Base-by-base conservation (phyloP, 176 grass and related monocot genomes). In the Oryza coarctata region DNA sequence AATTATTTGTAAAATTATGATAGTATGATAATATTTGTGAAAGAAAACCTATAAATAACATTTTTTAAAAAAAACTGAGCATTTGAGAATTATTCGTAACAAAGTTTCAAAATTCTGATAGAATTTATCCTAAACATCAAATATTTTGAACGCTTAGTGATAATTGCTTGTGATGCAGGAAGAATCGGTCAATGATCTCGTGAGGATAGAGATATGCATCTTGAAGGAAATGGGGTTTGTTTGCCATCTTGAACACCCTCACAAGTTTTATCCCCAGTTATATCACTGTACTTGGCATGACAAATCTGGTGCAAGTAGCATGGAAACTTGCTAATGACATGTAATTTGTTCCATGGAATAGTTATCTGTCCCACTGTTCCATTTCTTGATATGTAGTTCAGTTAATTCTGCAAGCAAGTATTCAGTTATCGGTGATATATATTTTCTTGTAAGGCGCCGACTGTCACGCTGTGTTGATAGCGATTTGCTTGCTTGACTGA, bases 251-350 rank as follows among this genome's bases (percentile, higher is more conserved):
- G 79, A 88, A 33, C 82, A 90, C 75, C 85, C 82, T 80, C 85
- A 93, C 65, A 90, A 93, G 29, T n/a, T 90, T 90, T 47, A 90
- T 90, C 34, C 85, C 69, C 31, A 93, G 82, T 22, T 90, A 90
- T 13, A 60, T 93, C 2, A 78, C 49, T 71, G 87, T 85, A 7
- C 81, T 90, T 27, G 85, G 64, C 27, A 29, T 76, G 5, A 71
- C 85, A 7, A 67, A 90, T 32, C 36, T 87, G 71, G 70, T 76
- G 31, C 87, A 93, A 61, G 82, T 67, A 63, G 85, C 85, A 3
- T 90, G 91, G 85, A 93, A 88, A 74, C 73, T 90, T 9, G 78
- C 88, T 49, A 90, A 90, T 84, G 85, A 93, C 71, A 93, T 82
- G 73, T 90, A 76, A 43, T 60, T 0, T 77, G 7, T 20, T 12